Base-by-base conservation (phyloP, 805 yeast species). In the Saturnispora galanensis region DNA sequence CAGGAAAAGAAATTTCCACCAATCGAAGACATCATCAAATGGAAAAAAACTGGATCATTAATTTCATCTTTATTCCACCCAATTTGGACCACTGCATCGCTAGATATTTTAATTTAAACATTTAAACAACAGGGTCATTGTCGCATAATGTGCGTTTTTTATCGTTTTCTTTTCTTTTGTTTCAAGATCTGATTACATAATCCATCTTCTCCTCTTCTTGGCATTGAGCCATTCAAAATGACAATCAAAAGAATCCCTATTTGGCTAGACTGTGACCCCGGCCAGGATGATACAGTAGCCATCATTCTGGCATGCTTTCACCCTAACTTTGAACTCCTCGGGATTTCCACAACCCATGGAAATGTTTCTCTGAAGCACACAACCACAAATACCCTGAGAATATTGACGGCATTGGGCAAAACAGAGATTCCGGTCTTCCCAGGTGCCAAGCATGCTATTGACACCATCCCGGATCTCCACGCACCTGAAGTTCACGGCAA, bases 201-300 rank as follows among this genome's bases (percentile, higher is more conserved):
- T 3, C 26, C 26, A 21, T 15, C 9, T 16, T 5, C 31, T 13
- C 18, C 15, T 6, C 12, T 32, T 30, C 17, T 35, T 10, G 12
- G 29, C 17, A 34, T 21, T 37, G 29, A 29, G 17, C 18, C 5
- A 17, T n/a, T 13, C 15, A 29, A 31, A 13, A 44, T 44, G 42
- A 44, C 46, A 9, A 33, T 38, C 13, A 39, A 40, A 10, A 43
- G 35, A 16, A 73, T 79, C 16, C 94, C 95, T 0, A 55, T 87
- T 5, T 87, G 95, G 95, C 61, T 87, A 10, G 96, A 87, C 62
- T 87, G 96, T 60, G 96, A 87, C 57, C 95, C 95, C 0, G 95
- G 96, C 1, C 93, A 83, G 55, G 96, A 87, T 56, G 96, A 87
- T 55, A 81, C 84, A 1, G 72, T 84, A 38, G 95, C 93, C 4